phyloP scores from a whole-genome alignment of 495 filamentous ascomycete genomes.

The Cryomyces minteri region DNA sequence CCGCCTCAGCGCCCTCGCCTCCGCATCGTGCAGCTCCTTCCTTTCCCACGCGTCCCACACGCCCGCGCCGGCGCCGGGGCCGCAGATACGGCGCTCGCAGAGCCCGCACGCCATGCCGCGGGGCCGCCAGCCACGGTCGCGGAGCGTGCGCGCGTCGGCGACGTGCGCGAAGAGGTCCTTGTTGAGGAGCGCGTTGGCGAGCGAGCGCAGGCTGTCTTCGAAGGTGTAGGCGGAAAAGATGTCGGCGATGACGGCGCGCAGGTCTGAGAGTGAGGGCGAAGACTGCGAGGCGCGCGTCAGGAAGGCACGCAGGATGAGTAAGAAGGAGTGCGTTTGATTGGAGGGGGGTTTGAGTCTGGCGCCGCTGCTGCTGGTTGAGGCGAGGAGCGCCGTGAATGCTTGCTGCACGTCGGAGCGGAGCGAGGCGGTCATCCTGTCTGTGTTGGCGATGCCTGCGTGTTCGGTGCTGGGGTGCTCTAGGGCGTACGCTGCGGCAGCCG shows the following conservation, averaged over 20 bases:
- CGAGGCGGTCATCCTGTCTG: conserved; percentile 31
- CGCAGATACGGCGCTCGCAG: conserved; percentile 74
- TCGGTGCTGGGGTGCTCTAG: conserved; percentile 1
- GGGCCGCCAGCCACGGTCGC: conserved; percentile 83
- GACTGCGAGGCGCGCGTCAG: conserved; percentile 62
- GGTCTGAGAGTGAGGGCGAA: conserved; percentile 72
- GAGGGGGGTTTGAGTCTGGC: no score
- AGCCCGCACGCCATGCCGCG: conserved; percentile 71
- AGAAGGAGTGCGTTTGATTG: conserved; percentile 41
- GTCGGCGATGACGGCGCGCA: conserved; percentile 65
- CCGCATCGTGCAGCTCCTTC: conserved; percentile 29
- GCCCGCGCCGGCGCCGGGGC: conserved; percentile 59
- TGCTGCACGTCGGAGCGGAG: conserved; percentile 73
- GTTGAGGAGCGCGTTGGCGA: conserved; percentile 75
- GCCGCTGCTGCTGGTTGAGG: conserved; percentile 22
- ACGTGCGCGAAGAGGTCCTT: conserved; percentile 81
- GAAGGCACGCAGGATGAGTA: conserved; percentile 79
- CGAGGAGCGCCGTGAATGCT: conserved; percentile 74
- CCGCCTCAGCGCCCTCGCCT: conserved; percentile 8
- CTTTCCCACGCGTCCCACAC: conserved; percentile 71
- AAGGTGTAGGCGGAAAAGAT: conserved; percentile 94
- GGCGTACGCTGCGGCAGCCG: conserved; percentile 7
- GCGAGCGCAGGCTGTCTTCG: conserved; percentile 66
- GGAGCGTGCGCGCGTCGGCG: conserved; percentile 47
- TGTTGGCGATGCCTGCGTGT: conserved; percentile 6